Percentiles rank a stretch among this genome's conserved stretches.
Conservation (phyloP, 73 alveolate species). For the Paramecium tetraurelia region DNA sequence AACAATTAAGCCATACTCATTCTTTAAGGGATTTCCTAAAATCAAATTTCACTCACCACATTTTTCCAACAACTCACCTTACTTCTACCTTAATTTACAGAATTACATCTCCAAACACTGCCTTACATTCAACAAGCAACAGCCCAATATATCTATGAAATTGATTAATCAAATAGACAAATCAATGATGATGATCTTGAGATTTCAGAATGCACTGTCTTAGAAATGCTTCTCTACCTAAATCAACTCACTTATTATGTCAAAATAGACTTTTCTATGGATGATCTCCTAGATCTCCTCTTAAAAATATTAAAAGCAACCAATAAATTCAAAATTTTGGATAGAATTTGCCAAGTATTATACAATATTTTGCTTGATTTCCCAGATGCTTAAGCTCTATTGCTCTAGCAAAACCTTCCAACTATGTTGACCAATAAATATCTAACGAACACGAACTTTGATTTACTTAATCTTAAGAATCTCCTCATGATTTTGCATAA, state of each 20-base stretch:
- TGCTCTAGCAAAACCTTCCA: not conserved
- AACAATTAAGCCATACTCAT: not conserved
- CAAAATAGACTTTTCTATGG: not conserved
- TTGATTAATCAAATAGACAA: not conserved
- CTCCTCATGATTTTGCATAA: not conserved
- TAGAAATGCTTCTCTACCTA: not conserved
- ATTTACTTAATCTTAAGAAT: not conserved
- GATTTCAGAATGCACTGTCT: not conserved
- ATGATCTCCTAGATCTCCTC: not conserved
- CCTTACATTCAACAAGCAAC: not conserved
- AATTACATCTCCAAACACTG: not conserved
- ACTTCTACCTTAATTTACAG: not conserved
- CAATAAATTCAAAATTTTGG: not conserved
- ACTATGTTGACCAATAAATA: not conserved
- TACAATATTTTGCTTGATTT: not conserved
- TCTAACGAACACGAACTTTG: not conserved
- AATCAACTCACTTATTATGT: not conserved
- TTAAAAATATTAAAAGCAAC: not conserved
- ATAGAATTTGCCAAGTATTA: not conserved
- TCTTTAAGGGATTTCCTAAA: not conserved
- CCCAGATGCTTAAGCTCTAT: not conserved
- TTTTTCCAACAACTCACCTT: not conserved
- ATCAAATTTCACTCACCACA: not conserved
- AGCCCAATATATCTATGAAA: not conserved
- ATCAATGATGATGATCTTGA: slow-evolving; percentile 3